Base-by-base conservation (phyloP, 2,329 filamentous ascomycete genomes). In the Cercospora zeina region DNA sequence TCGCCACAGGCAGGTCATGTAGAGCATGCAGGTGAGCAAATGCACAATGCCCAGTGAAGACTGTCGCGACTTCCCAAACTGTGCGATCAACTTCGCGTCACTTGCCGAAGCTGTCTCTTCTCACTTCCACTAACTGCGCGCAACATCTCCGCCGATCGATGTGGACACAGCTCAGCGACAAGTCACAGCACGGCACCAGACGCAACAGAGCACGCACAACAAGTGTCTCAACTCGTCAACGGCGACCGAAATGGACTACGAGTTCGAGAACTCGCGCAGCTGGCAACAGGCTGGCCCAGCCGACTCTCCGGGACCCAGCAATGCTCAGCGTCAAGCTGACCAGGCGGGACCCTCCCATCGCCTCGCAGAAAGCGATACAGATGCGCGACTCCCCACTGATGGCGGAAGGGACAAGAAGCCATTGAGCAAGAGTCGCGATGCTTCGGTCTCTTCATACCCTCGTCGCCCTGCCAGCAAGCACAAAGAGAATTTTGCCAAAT, bases 401-500 rank as follows among this genome's bases (percentile, higher is more conserved):
- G 19, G 39, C 16, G 24, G 24, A 27, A 3, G 6, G 24, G 24
- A 27, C 24, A 3, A 27, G 3, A 45, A 19, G 16, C n/a, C 39
- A 45, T 45, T 45, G 9, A 16, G 21, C 16, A 45, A 45, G 16
- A 19, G 39, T 19, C 19, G 39, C 19, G 21, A 19, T 45, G 39
- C 39, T 14, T 21, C 39, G 10, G 19, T 19, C 39, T 45, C 9
- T 19, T 45, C 39, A 21, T 16, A 19, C 39, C 39, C 39, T 19
- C 39, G 39, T 19, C 39, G 16, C 19, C 39, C 47, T 30, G 24
- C 13, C 16, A 31, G 3, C 47, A 50, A 31, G 24, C 30, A 8
- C 24, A 39, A 45, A 19, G 50, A 30, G 6, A 59, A 54, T 11
- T 72, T 71, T 42, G 56, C 63, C 5, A 72, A 67, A 51, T 27